Evolutionary conservation across 2,329 filamentous ascomycete species (phyloP).

Genomic region (Metarhizium rileyi): DNA sequence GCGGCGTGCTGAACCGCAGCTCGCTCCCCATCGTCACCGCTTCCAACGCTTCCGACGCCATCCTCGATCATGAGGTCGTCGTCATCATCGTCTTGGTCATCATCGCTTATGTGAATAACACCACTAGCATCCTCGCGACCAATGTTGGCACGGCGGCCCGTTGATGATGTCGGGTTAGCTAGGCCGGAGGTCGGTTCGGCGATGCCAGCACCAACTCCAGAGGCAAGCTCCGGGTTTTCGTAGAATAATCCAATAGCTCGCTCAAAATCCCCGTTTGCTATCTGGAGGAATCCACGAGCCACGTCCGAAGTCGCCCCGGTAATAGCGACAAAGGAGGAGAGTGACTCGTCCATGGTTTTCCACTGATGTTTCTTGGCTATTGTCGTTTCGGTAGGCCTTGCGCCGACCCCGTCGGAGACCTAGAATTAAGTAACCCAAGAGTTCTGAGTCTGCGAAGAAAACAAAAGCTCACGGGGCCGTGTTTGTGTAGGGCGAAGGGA

Average conservation of each 20-base stretch:
- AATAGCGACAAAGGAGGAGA: constrained; percentile 71
- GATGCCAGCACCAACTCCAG: constrained; percentile 24
- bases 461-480: not conserved
- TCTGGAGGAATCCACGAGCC: constrained; percentile 71
- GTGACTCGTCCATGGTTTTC: constrained; percentile 56
- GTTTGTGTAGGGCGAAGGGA: not conserved
- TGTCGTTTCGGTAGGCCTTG: not conserved
- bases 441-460: not conserved
- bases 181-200: constrained; percentile 10
- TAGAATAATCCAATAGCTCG: constrained; percentile 86
- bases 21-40: constrained; percentile 28
- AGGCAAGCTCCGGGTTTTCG: constrained; percentile 67
- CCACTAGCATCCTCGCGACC: constrained; percentile 26
- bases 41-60: constrained; percentile 23
- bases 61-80: constrained; percentile 28
- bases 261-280: constrained; percentile 76
- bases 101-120: constrained; percentile 66
- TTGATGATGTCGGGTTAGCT: constrained; percentile 17
- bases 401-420: not conserved
- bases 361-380: not conserved
- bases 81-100: constrained; percentile 60
- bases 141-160: constrained; percentile 17
- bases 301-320: constrained; percentile 66
- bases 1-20: constrained; percentile 30
- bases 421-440: not conserved